phyloP scores from a whole-genome alignment of 2,329 filamentous ascomycete genomes.

The Stachybotrys echinatus region DNA sequence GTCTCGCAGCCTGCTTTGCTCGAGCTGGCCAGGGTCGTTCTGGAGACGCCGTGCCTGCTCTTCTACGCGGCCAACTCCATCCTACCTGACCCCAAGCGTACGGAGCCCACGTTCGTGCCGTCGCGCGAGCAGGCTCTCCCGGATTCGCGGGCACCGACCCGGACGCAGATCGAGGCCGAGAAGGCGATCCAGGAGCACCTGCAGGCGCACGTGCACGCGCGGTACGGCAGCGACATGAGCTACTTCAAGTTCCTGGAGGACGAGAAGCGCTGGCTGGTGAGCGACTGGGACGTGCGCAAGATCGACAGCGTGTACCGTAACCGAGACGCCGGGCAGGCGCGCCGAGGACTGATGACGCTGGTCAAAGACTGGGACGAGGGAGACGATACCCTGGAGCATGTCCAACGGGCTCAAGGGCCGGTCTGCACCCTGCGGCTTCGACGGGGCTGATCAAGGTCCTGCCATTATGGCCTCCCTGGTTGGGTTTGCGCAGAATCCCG shows the following conservation, averaged over 20 bases:
- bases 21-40: slow-evolving; percentile 21
- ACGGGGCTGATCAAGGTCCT: not conserved
- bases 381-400: slow-evolving; percentile 29
- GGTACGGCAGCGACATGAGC: slow-evolving; percentile 22
- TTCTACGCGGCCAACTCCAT: slow-evolving; percentile 32
- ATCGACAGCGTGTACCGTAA: slow-evolving; percentile 40
- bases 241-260: slow-evolving; percentile 26
- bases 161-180: slow-evolving; percentile 18
- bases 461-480: not conserved
- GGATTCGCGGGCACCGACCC: slow-evolving; percentile 15
- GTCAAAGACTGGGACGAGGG: slow-evolving; percentile 34
- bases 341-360: slow-evolving; percentile 26
- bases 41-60: slow-evolving; percentile 25
- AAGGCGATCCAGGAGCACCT: slow-evolving; percentile 24
- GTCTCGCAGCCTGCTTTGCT: slow-evolving; percentile 21
- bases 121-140: slow-evolving; percentile 17
- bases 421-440: slow-evolving; percentile 17
- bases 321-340: slow-evolving; percentile 29
- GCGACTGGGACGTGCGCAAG: slow-evolving; percentile 33
- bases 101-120: slow-evolving; percentile 21
- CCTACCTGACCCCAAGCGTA: slow-evolving; percentile 18
- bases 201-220: slow-evolving; percentile 21
- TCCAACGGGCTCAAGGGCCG: slow-evolving; percentile 24
- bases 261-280: slow-evolving; percentile 34
- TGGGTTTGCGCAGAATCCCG: not conserved